Conservation (phyloP, 257 asterid species). For the Nicotiana otophora region DNA sequence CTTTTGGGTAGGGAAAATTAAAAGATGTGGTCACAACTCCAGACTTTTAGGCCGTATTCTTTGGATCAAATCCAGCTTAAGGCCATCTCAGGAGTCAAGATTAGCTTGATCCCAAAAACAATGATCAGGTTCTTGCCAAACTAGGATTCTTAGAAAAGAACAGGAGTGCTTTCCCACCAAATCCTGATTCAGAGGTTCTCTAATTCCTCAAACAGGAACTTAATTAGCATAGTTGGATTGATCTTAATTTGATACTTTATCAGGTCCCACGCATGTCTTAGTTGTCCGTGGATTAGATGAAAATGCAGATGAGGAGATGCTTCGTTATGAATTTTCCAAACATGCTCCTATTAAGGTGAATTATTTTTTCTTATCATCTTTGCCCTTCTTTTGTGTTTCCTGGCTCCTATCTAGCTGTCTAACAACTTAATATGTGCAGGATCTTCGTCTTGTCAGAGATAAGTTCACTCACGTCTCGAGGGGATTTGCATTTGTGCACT, state of each 20-base stretch:
- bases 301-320: slow-evolving; percentile 99
- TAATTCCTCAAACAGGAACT: neutral
- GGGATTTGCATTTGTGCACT: slow-evolving; percentile 96
- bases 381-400: neutral
- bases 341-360: slow-evolving; percentile 93
- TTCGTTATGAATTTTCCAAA: slow-evolving; percentile 92
- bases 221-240: neutral
- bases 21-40: neutral
- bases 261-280: slow-evolving; percentile 97
- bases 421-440: slow-evolving; percentile 46
- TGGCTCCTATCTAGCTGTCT: slow-evolving; percentile 14
- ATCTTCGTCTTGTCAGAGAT: slow-evolving; percentile 93
- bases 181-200: neutral
- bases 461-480: slow-evolving; percentile 96
- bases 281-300: slow-evolving; percentile 99
- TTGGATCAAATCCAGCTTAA: neutral
- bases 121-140: neutral
- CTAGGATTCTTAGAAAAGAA: neutral
- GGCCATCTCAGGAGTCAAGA: too few species aligned
- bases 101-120: neutral
- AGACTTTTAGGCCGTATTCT: neutral
- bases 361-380: neutral
- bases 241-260: slow-evolving; percentile 13
- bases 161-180: neutral
- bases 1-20: neutral